Base-by-base conservation (phyloP, 2,329 filamentous ascomycete species). In the Aurifilum marmelostoma region DNA sequence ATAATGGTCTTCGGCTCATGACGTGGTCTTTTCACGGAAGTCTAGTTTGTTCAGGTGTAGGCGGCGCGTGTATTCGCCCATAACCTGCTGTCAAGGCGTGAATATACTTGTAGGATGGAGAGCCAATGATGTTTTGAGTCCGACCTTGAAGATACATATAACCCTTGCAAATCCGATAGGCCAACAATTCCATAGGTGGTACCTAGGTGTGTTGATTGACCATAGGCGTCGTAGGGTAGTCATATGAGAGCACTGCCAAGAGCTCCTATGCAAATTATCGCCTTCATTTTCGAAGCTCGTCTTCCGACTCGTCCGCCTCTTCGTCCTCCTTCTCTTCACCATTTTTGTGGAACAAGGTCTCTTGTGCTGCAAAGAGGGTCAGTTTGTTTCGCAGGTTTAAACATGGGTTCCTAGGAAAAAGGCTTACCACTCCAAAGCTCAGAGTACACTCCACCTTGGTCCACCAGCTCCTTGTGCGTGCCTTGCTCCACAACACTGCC, bases 351-450 rank as follows among this genome's bases (percentile, higher is more conserved):
- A 87, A 86, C 63, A 87, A 82, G 14, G 85, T 87, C 79, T 91
- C 89, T 77, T 91, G 89, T 24, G 87, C 89, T 89, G 73, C 66
- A 72, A 37, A 67, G 50, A 39, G n/a, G n/a, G 68, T 76, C 60
- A 24, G 32, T 66, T n/a, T n/a, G n/a, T n/a, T n/a, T n/a, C n/a
- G n/a, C n/a, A n/a, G n/a, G n/a, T n/a, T n/a, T n/a, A n/a, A n/a
- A n/a, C n/a, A n/a, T n/a, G n/a, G n/a, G n/a, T n/a, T n/a, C n/a
- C n/a, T n/a, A n/a, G n/a, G n/a, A n/a, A n/a, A n/a, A n/a, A n/a
- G n/a, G 84, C 90, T 85, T 82, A 92, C 91, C 90, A 81, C 90
- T 94, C 95, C 95, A 98, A 60, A 98, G 83, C 79, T 97, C 91
- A 8, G 92, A 89, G 79, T 98, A 98, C 29, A 97, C 84, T 0